phyloP scores from a whole-genome alignment of 2,329 filamentous ascomycete species.

The Cytospora piceae region DNA sequence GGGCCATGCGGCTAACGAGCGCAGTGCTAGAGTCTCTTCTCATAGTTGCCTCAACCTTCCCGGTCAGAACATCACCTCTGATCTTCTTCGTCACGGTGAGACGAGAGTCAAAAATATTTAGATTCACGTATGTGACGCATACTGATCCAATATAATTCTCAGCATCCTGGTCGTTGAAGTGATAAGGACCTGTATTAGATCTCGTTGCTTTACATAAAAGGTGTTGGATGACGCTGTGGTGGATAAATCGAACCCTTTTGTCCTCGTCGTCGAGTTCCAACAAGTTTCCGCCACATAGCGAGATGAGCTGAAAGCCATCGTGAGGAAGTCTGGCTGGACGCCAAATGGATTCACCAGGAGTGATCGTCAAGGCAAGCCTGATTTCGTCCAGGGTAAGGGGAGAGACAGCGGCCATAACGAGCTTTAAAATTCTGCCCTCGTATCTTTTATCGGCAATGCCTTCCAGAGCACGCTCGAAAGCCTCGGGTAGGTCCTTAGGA shows the following conservation, averaged over 20 bases:
- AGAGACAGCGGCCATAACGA: neutral
- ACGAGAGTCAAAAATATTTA: neutral
- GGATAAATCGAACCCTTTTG: constrained; percentile 12
- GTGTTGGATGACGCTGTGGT: constrained; percentile 23
- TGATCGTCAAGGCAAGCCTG: constrained; percentile 10
- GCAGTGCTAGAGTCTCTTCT: neutral
- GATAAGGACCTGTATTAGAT: neutral
- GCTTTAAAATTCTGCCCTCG: constrained; percentile 13
- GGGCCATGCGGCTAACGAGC: neutral
- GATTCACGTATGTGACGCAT: constrained; percentile 21
- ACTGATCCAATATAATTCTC: constrained; percentile 7
- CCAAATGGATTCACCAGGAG: neutral
- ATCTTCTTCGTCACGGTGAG: neutral
- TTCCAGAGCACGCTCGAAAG: constrained; percentile 17
- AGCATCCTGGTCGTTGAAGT: constrained; percentile 2
- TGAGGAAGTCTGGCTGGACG: neutral
- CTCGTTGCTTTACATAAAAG: neutral
- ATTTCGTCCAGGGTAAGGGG: constrained; percentile 11
- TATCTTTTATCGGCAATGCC: constrained; percentile 2
- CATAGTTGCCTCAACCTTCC: neutral
- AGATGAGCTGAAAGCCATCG: constrained; percentile 1
- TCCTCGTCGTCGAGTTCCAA: constrained; percentile 24
- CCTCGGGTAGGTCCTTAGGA: constrained; percentile 12
- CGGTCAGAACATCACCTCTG: neutral
- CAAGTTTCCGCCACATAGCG: constrained; percentile 14